These are phyloP conservation scores for Aspergillus glaucus DNA, from an alignment of 2,329 filamentous ascomycete species.

Conservation along the genomic window DNA sequence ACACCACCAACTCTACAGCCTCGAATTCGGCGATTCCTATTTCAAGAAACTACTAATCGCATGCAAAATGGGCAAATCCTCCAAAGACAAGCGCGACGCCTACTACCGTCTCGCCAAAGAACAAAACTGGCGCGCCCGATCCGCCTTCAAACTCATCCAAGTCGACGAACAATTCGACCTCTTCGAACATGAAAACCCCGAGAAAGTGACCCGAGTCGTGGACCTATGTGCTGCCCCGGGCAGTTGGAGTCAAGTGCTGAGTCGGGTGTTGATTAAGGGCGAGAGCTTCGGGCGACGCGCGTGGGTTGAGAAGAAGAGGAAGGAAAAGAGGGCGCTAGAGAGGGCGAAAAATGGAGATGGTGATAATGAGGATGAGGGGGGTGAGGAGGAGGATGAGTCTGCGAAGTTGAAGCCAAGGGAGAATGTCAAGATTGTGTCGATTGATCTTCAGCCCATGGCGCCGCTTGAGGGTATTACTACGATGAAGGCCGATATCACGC, in stretches of 20 bases:
- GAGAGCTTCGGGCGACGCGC: constrained; percentile 80
- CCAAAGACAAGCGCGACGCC: constrained; percentile 96
- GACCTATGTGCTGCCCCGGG: constrained; percentile 94
- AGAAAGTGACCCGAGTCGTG: constrained; percentile 83
- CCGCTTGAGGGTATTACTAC: constrained; percentile 88
- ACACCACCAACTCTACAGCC: too few relatives aligned
- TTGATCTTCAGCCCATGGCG: constrained; percentile 93
- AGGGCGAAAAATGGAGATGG: constrained; percentile 13
- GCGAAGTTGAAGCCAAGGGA: constrained; percentile 47
- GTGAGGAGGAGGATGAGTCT: constrained; percentile 22
- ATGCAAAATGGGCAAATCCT: constrained; percentile 78
- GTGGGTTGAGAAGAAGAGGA: constrained; percentile 77
- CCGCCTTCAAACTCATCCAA: constrained; percentile 94
- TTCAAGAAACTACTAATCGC: background rate
- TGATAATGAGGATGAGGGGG: constrained; percentile 9
- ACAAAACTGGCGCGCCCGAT: constrained; percentile 94
- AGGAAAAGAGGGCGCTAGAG: constrained; percentile 37
- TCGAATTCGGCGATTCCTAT: background rate
- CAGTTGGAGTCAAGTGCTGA: constrained; percentile 95
- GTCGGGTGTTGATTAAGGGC: constrained; percentile 84
- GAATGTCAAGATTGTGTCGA: constrained; percentile 88
- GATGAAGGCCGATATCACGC: constrained; percentile 91
- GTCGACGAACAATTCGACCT: constrained; percentile 95
- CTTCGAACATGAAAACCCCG: constrained; percentile 55
- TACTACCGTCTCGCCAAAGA: constrained; percentile 98